These are phyloP conservation scores for Chlorella ohadii DNA, from an alignment of 139 green algal species.

Conservation along the genomic window DNA sequence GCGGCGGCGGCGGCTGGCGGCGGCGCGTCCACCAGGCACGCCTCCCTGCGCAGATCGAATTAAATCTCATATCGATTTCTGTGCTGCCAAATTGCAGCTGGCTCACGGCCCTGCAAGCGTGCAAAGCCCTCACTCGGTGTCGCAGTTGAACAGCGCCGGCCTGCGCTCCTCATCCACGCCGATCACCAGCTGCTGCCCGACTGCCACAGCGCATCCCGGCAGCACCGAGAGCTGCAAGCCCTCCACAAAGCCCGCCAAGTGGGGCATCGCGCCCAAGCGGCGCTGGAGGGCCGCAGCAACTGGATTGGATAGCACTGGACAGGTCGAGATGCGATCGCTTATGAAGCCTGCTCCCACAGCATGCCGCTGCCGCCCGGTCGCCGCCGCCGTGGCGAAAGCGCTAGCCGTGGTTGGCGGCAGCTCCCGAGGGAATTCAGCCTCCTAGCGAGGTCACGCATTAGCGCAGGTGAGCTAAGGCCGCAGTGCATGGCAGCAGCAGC, in stretches of 20 bases:
- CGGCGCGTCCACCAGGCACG: not conserved
- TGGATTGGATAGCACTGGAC: not conserved
- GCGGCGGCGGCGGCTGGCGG: not conserved
- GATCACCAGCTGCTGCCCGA: not conserved
- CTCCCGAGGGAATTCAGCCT: too few species aligned
- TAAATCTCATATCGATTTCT: too few species aligned
- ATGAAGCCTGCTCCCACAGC: too few species aligned
- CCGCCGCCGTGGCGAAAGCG: too few species aligned
- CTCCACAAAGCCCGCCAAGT: not conserved
- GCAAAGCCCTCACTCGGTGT: not conserved
- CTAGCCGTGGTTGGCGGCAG: too few species aligned
- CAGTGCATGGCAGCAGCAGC: too few species aligned
- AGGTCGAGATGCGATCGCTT: too few species aligned
- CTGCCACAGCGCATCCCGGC: not conserved
- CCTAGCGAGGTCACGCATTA: too few species aligned
- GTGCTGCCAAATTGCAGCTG: not conserved
- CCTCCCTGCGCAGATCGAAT: not conserved
- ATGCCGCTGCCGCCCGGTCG: too few species aligned
- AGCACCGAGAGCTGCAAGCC: not conserved
- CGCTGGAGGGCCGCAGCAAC: too few species aligned
- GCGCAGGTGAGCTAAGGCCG: too few species aligned
- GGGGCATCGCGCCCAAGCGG: not conserved
- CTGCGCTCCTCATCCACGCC: not conserved
- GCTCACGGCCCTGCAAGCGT: not conserved
- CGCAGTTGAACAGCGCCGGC: not conserved